Evolutionary conservation across 2,329 filamentous ascomycete species (phyloP).

Genomic region (Trichoderma koningiopsis): DNA sequence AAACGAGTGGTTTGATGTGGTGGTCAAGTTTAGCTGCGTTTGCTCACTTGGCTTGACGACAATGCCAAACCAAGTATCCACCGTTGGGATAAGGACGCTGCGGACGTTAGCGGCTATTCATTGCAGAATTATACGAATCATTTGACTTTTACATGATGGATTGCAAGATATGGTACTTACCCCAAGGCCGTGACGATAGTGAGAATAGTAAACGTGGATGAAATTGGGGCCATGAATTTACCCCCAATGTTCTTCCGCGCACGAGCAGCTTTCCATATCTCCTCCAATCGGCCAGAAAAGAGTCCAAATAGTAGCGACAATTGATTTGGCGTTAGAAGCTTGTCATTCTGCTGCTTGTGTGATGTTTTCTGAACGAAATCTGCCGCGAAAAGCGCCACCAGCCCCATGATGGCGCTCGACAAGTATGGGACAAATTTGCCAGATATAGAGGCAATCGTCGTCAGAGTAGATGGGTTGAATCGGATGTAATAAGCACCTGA

Average conservation of each 20-base stretch:
- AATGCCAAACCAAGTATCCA: slow-evolving; percentile 7
- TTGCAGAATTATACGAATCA: rapidly evolving
- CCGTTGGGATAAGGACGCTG: background rate
- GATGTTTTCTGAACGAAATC: background rate
- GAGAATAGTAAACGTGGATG: background rate
- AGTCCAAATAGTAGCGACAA: background rate
- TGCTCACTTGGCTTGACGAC: background rate
- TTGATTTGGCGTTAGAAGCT: slow-evolving; percentile 3
- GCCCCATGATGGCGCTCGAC: background rate
- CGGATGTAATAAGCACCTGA: background rate
- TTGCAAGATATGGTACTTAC: background rate
- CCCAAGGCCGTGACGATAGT: background rate
- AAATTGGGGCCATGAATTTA: background rate
- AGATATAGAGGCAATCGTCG: background rate
- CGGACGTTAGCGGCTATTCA: background rate
- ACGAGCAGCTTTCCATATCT: background rate
- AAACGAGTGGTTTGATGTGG: background rate
- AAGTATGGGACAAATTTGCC: background rate
- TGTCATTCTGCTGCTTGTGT: background rate
- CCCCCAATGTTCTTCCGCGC: background rate
- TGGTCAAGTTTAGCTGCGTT: background rate
- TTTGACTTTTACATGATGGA: background rate
- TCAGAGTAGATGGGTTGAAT: slow-evolving; percentile 6
- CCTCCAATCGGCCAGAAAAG: background rate
- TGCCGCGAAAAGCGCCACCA: background rate